Base-by-base conservation (phyloP, 177 flowering plant genomes). In the Telopea speciosissima region DNA sequence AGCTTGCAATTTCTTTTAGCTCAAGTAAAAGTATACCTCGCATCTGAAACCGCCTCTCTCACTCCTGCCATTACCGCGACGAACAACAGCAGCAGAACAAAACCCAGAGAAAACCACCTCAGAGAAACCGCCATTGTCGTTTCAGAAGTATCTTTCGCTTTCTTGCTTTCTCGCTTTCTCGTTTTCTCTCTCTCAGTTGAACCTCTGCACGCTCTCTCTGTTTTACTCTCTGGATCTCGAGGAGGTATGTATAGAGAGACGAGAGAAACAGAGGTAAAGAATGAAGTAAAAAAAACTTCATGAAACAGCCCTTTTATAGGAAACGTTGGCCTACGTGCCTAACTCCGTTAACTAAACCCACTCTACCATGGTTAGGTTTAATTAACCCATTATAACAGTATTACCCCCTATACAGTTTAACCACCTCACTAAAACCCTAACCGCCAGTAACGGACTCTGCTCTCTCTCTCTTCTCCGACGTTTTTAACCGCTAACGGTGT, bases 371-470 rank as follows among this genome's bases (percentile, higher is more conserved):
- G 73, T 71, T 71, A 52, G 8, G 33, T 61, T 63, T 31, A 72
- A 66, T 72, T 72, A 66, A 28, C 52, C 68, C 9, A 11, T 3
- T 69, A 8, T 21, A 56, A 21, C 24, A 16, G 24, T 56, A 3
- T 16, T 1, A 56, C 19, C 61, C 24, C 24, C 24, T 56, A 1
- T 1, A 28, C 31, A 28, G 31, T 28, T 28, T 56, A 56, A 56
- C 61, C 8, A 56, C 61, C 24, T 56, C 61, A 1, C 22, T n/a
- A 45, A 40, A 40, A 25, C 66, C 49, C 49, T 65, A 72, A 72
- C 75, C 31, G 70, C 66, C 70, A 60, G 66, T 52, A 77, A 77
- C 79, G 42, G 76, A 70, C 24, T 56, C 70, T 28, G 31, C 31
- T 60, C 59, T 70, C 56, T 61, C 70, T 40, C 59, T 54, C 71